Conservation (phyloP, 1,284 basidiomycete genomes). For the Coriolopsis trogii region DNA sequence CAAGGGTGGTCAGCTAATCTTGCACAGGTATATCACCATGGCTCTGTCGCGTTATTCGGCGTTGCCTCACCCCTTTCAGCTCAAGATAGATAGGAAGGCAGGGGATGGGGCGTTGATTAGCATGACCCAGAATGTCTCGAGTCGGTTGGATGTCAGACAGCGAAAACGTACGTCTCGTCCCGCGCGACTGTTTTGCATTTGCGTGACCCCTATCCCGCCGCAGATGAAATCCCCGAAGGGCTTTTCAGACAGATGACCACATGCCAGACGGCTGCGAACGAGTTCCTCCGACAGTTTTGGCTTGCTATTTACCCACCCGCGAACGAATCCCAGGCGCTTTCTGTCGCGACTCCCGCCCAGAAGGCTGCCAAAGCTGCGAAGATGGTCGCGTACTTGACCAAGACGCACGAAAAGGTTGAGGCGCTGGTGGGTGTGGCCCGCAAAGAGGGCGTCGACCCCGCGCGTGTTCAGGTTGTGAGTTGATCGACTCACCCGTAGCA, state of each 20-base stretch:
- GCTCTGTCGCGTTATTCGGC: neutral
- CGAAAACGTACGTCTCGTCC: constrained; percentile 55
- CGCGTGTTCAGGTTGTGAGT: constrained; percentile 69
- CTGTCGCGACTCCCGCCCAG: constrained; percentile 57
- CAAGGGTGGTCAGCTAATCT: constrained; percentile 63
- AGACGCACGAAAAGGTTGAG: constrained; percentile 81
- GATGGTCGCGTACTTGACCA: constrained; percentile 82
- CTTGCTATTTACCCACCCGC: constrained; percentile 81
- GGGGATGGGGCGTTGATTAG: constrained; percentile 67
- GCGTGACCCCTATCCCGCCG: neutral
- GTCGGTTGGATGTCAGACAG: constrained; percentile 64
- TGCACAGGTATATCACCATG: constrained; percentile 46
- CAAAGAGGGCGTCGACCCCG: constrained; percentile 63
- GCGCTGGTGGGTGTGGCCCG: constrained; percentile 71
- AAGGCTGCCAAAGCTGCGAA: constrained; percentile 78
- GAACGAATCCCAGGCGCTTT: constrained; percentile 54
- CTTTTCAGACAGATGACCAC: constrained; percentile 84
- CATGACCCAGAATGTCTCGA: constrained; percentile 79
- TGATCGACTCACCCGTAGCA: neutral
- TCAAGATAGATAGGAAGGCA: constrained; percentile 66
- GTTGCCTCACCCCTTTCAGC: constrained; percentile 20
- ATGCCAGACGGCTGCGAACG: constrained; percentile 91
- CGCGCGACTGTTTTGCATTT: neutral
- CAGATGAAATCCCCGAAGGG: constrained; percentile 80
- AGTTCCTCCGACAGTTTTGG: constrained; percentile 98